These are phyloP conservation scores for Phytophthora sojae DNA, from an alignment of 352 stramenopile genomes.

Conservation along the genomic window DNA sequence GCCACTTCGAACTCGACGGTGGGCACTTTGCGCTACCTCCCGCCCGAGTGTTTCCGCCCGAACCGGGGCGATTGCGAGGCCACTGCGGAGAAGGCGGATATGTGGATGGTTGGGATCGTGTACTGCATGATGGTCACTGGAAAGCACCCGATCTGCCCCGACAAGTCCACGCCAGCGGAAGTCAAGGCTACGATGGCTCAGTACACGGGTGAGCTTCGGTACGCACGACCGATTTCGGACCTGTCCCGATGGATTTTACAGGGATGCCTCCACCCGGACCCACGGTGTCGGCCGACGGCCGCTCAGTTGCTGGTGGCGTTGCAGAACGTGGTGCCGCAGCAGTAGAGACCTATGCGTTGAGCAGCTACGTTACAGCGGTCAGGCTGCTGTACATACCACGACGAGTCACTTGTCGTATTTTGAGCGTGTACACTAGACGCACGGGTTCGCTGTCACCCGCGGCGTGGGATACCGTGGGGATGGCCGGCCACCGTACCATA, in stretches of 20 bases:
- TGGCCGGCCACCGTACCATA: constrained; percentile 39
- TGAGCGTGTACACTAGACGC: constrained; percentile 64
- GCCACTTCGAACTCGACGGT: constrained; percentile 71
- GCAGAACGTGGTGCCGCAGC: constrained; percentile 45
- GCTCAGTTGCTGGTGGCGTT: constrained; percentile 70
- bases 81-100: constrained; percentile 82
- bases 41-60: constrained; percentile 74
- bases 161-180: constrained; percentile 69
- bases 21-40: constrained; percentile 77
- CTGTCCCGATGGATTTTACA: constrained; percentile 75
- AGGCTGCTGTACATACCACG: constrained; percentile 52
- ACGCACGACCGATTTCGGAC: constrained; percentile 53
- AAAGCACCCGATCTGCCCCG: constrained; percentile 75
- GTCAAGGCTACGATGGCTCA: constrained; percentile 41
- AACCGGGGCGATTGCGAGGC: constrained; percentile 63
- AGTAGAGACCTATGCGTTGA: constrained; percentile 37
- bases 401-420: constrained; percentile 47
- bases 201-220: constrained; percentile 49
- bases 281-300: constrained; percentile 64
- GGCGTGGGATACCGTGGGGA: constrained; percentile 15
- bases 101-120: constrained; percentile 86
- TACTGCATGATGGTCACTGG: constrained; percentile 81
- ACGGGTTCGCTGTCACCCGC: constrained; percentile 32
- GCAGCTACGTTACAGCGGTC: constrained; percentile 32
- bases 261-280: constrained; percentile 72